Base-by-base conservation (phyloP, 23 red algal species). In the Pyropia yezoensis region DNA sequence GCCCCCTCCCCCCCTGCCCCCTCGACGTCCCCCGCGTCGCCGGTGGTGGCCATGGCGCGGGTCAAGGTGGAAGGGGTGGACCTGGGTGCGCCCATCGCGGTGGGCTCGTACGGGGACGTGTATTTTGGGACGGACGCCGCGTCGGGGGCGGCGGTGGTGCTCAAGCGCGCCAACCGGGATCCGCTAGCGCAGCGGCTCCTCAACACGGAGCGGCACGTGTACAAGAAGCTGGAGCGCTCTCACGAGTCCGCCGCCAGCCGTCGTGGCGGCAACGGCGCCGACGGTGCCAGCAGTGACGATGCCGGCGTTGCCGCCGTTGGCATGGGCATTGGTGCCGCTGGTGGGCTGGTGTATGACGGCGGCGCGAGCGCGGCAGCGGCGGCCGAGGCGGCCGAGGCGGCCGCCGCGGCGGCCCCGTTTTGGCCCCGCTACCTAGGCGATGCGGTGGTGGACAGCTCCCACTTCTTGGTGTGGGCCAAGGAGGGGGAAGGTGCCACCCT, bases 381-480 rank as follows among this genome's bases (percentile, higher is more conserved):
- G 57, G 24, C 27, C 3, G 24, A 6, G 57, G 24, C 68, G 18
- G 68, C 53, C n/a, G 19, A 45, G 9, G 26, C 3, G 29, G 58
- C 30, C 1, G 19, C n/a, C 7, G 33, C 26, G 18, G 14, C 28
- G 4, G 23, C 59, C 17, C 24, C 27, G 14, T 54, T 65, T 29
- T 92, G 88, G 88, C 71, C 88, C 26, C 24, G 55, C 15, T 92
- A 50, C 32, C 65, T 92, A 3, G 88, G 88, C 66, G 64, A 74
- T 22, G 54, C 65, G 17, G 49, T 30, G 57, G 54, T 50, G 18
- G 52, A 74, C 61, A 59, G 63, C 19, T 66, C 72, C 59, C 54
- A 30, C 26, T 74, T 74, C 14, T 49, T 92, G 51, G 88, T 92
- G 27, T 92, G 88, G 88, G 22, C 52, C 19, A 75, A 82, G 25